Base-by-base conservation (phyloP, 1,284 basidiomycete species). In the Phlebopus sp. region DNA sequence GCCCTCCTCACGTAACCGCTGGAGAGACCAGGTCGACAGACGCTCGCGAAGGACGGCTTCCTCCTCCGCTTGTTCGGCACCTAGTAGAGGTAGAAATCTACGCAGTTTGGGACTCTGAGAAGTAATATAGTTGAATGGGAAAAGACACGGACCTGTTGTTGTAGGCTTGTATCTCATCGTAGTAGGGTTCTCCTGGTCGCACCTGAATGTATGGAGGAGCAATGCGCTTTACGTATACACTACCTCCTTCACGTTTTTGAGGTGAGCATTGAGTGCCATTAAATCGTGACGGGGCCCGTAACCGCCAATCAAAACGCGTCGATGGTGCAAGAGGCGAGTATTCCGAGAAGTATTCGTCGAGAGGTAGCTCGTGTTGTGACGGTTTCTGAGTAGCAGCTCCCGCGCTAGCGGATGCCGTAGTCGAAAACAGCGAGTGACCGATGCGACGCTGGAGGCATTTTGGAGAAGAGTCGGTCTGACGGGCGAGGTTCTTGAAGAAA, bases 21-120 rank as follows among this genome's bases (percentile, higher is more conserved):
- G 69, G 4, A 83, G 51, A 1, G 79, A 70, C 86, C 87, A 91
- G 18, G 74, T 78, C 0, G 77, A 69, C 13, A 92, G 70, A 30
- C 90, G 78, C 50, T 83, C 72, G 23, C 74, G 72, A 27, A 87
- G 59, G 1, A 77, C 70, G 1, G 71, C 71, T 54, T 84, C 80
- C 34, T 79, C 80, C 56, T 87, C 80, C 1, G 69, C 71, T 60
- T 84, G 81, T 66, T 92, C 90, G 3, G 77, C 74, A 14, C 72
- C 66, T 2, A 92, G 63, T 4, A 91, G 70, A 0, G 78, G 75
- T 14, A 78, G 34, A 60, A 90, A 92, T 42, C 88, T 90, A 45
- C 3, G 44, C 45, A n/a, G n/a, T 35, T 29, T 35, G 34, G 17
- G 36, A n/a, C n/a, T n/a, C 37, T 41, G 44, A 15, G 34, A 36